Conservation (phyloP, 257 asterid species). For the Rauvolfia tetraphylla region DNA sequence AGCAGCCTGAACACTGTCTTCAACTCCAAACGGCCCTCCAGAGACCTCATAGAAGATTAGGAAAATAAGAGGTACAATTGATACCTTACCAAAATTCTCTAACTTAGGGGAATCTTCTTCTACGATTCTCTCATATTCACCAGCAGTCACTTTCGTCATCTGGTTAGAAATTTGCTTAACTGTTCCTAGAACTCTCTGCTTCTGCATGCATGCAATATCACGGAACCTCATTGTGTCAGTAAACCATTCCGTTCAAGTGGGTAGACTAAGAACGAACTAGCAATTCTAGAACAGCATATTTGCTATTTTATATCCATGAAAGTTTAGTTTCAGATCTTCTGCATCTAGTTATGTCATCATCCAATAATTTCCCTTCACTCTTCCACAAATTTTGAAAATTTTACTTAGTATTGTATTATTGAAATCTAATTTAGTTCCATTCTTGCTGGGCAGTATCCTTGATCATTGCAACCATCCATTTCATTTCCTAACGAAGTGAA, state of each 20-base stretch:
- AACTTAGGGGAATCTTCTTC: constrained; percentile 18
- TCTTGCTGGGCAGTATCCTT: background rate
- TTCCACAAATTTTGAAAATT: background rate
- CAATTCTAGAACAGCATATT: background rate
- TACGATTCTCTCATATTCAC: constrained; percentile 4
- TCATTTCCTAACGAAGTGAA: background rate
- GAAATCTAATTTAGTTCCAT: background rate
- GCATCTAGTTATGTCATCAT: background rate
- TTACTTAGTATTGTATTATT: background rate
- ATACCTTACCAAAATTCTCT: constrained; percentile 19
- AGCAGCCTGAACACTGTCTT: constrained; percentile 34
- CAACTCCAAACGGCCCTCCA: constrained; percentile 43
- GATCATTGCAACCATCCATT: background rate
- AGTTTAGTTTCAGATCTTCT: background rate
- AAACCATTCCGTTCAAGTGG: background rate
- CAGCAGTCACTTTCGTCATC: constrained; percentile 10
- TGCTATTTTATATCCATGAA: background rate
- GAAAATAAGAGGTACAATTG: constrained; percentile 32
- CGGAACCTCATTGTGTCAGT: background rate
- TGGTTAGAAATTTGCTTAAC: constrained; percentile 2
- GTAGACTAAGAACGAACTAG: background rate
- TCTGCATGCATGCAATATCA: constrained; percentile 16
- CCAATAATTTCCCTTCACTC: background rate
- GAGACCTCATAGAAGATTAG: constrained; percentile 39
- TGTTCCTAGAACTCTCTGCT: constrained; percentile 15